Evolutionary conservation across 1,139 yeast genomes (phyloP).

Genomic region (Pichia sp.): DNA sequence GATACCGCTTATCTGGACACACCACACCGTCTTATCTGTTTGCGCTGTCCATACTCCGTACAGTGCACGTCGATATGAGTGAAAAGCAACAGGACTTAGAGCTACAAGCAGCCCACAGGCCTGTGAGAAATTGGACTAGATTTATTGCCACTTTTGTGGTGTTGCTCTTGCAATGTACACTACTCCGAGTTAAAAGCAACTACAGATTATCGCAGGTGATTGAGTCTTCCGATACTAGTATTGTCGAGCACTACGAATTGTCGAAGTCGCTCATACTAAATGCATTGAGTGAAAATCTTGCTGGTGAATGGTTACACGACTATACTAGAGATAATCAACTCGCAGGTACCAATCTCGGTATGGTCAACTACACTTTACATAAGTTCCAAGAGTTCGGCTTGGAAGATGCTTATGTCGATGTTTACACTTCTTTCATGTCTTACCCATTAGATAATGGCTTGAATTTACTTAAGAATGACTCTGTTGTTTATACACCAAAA

Average conservation of each 20-base stretch:
- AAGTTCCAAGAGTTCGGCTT: conserved; percentile 61
- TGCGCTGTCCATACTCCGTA: no score
- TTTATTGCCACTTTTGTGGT: no score
- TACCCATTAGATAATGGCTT: conserved; percentile 53
- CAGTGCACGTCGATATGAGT: no score
- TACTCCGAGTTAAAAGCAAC: no score
- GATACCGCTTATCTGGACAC: no score
- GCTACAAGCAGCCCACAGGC: no score
- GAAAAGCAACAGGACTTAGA: not conserved
- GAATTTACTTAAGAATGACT: conserved; percentile 30
- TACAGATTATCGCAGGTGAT: no score
- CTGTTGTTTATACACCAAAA: conserved; percentile 47
- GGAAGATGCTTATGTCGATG: conserved; percentile 39
- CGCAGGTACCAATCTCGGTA: conserved; percentile 59
- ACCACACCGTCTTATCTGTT: no score
- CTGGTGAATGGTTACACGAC: conserved; percentile 45
- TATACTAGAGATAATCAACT: conserved; percentile 61
- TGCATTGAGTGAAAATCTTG: conserved; percentile 41
- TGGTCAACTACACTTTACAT: conserved; percentile 59
- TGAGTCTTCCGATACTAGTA: no score
- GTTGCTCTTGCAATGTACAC: no score
- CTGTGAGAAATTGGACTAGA: no score
- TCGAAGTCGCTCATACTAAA: conserved; percentile 19
- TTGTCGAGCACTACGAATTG: not conserved
- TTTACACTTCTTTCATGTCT: conserved; percentile 54